phyloP scores from a whole-genome alignment of 768 basidiomycete genomes.

The Gelatoporia subvermispora region DNA sequence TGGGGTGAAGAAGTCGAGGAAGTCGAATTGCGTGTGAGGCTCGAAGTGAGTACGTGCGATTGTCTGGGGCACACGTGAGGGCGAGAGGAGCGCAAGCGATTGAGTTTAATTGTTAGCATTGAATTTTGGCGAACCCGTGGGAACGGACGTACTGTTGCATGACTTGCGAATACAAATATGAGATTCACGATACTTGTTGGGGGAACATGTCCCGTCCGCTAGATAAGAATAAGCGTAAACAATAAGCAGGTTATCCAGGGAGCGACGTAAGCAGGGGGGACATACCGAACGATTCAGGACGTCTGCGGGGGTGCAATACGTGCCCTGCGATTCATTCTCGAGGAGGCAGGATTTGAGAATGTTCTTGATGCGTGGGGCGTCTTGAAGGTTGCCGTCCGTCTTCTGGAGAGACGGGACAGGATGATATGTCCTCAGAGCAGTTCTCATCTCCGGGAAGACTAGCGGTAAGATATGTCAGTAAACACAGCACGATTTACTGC shows the following conservation, averaged over 20 bases:
- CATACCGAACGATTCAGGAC: conserved; percentile 51
- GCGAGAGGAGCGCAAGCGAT: neutral
- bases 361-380: conserved; percentile 75
- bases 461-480: neutral
- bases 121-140: neutral
- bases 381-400: conserved; percentile 66
- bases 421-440: conserved; percentile 71
- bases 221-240: conserved; percentile 1
- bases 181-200: conserved; percentile 68
- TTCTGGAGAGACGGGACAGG: conserved; percentile 70
- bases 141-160: conserved; percentile 33
- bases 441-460: conserved; percentile 83
- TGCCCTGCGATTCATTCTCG: conserved; percentile 36
- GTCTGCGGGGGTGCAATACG: conserved; percentile 52
- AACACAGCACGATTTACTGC: neutral
- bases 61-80: conserved; percentile 13
- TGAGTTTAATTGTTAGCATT: no score
- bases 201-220: conserved; percentile 46
- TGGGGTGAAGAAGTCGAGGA: conserved; percentile 42
- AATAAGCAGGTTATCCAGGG: conserved; percentile 1
- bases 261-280: conserved; percentile 8
- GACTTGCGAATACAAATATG: conserved; percentile 62
- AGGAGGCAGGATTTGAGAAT: conserved; percentile 61
- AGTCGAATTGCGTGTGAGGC: conserved; percentile 22
- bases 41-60: conserved; percentile 36